These are phyloP conservation scores for Populus nigra DNA, from an alignment of 345 rosid genomes.

Conservation along the genomic window DNA sequence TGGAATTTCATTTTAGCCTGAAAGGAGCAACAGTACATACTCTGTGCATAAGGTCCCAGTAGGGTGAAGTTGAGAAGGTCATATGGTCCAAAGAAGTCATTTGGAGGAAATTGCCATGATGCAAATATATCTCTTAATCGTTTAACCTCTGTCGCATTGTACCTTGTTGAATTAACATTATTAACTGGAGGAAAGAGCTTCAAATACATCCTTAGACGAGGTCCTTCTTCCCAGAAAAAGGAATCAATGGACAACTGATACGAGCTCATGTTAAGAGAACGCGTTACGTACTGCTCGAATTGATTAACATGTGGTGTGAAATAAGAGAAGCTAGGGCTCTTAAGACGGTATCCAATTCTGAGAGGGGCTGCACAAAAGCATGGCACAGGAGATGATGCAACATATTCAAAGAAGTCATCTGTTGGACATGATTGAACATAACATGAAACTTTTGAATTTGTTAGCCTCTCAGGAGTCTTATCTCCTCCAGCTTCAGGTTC, in stretches of 20 bases:
- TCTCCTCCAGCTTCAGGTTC: conserved; percentile 31
- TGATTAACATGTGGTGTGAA: conserved; percentile 50
- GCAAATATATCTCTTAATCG: conserved; percentile 49
- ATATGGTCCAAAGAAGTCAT: conserved; percentile 74
- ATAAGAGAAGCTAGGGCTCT: conserved; percentile 83
- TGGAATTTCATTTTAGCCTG: not conserved
- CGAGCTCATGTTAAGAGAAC: conserved; percentile 44
- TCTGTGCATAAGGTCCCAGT: conserved; percentile 62
- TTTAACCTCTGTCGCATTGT: conserved; percentile 58
- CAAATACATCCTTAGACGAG: conserved; percentile 59
- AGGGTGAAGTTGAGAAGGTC: conserved; percentile 91
- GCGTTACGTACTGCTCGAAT: conserved; percentile 53
- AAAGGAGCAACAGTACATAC: conserved; percentile 38
- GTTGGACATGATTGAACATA: conserved; percentile 59
- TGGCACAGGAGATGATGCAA: conserved; percentile 52
- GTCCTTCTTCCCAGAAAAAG: conserved; percentile 63
- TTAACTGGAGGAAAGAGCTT: conserved; percentile 47
- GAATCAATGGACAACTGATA: conserved; percentile 66
- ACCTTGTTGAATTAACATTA: conserved; percentile 19
- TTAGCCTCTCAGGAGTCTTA: conserved; percentile 24
- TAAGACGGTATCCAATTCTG: conserved; percentile 75
- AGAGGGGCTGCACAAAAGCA: conserved; percentile 86
- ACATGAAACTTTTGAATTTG: conserved; percentile 34
- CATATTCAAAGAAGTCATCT: conserved; percentile 56
- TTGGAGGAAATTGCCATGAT: conserved; percentile 55